Evolutionary conservation across 768 basidiomycete genomes (phyloP).

Genomic region (Krasilnikovozyma curviuscula): DNA sequence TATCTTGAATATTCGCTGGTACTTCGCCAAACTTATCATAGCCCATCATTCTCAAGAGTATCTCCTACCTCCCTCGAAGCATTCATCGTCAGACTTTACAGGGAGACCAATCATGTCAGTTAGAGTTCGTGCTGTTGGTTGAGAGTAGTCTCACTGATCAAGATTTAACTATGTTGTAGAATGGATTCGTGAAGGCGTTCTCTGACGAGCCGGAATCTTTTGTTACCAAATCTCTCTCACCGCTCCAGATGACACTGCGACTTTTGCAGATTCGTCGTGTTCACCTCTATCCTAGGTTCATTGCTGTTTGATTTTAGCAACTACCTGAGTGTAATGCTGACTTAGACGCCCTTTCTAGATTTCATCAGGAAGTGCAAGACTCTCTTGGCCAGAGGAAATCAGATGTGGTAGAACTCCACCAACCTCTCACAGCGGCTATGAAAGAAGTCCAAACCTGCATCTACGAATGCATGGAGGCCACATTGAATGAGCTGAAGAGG

Average conservation of each 20-base stretch:
- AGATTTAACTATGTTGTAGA: constrained; percentile 18
- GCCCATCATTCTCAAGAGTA: constrained; percentile 35
- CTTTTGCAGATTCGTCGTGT: constrained; percentile 77
- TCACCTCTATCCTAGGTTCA: constrained; percentile 73
- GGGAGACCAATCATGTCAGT: constrained; percentile 55
- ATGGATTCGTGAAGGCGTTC: constrained; percentile 88
- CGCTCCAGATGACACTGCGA: constrained; percentile 77
- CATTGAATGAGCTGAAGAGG: constrained; percentile 71
- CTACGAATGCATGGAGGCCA: constrained; percentile 81
- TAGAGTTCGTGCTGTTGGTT: neutral
- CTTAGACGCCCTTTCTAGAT: constrained; percentile 32
- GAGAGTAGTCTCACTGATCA: neutral
- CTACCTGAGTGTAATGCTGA: neutral
- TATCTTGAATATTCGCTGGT: neutral
- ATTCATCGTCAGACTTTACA: constrained; percentile 76
- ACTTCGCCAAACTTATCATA: neutral
- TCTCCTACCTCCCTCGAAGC: constrained; percentile 69
- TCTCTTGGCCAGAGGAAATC: constrained; percentile 64
- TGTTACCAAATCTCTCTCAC: constrained; percentile 74
- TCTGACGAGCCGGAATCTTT: constrained; percentile 93
- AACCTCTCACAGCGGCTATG: constrained; percentile 69
- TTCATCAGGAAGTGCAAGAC: constrained; percentile 70
- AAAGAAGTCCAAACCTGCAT: constrained; percentile 78
- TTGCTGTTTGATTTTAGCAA: neutral
- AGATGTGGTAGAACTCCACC: constrained; percentile 80